Base-by-base conservation (phyloP, 2,329 filamentous ascomycete genomes). In the Claviceps citrina region DNA sequence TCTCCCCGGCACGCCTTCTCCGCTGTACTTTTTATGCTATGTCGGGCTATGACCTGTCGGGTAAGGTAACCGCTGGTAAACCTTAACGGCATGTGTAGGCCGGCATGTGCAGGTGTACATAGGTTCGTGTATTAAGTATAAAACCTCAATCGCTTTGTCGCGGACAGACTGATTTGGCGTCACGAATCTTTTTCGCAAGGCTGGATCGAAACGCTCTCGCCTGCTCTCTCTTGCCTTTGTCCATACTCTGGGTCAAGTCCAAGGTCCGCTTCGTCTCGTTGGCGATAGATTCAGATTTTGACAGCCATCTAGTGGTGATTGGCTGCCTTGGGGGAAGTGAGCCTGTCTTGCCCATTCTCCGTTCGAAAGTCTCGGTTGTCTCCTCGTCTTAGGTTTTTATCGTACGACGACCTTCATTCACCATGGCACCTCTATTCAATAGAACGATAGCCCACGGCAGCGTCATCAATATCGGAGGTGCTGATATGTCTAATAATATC, bases 391-490 rank as follows among this genome's bases (percentile, higher is more conserved):
- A 9, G 13, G 13, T 15, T 20, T 16, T 22, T 10, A 20, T 34
- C 31, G 18, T 12, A 24, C n/a, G n/a, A 22, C 31, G 2, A 5
- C 3, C 18, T 25, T 8, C 7, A 15, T 6, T 6, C 32, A 35
- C n/a, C 10, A 41, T 41, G 39, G 10, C 39, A 16, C 27, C 13
- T 26, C 18, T 20, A 15, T 16, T 28, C 10, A 12, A 24, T 4
- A 26, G 24, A 33, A 5, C 10, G n/a, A 10, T 34, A 16, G 16
- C 33, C 13, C 53, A 62, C 36, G 61, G 60, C 31, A 41, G 49
- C 24, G 56, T 64, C 24, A 38, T 58, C 28, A 57, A 64, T 31
- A 64, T 64, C 36, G 61, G 61, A 10, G 61, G 60, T 12, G 55
- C 58, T 42, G 41, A 41, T 15, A 53, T 64, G 56, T 45, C 49